phyloP scores from a whole-genome alignment of 257 asterid species.

The Fraxinus pennsylvanica region DNA sequence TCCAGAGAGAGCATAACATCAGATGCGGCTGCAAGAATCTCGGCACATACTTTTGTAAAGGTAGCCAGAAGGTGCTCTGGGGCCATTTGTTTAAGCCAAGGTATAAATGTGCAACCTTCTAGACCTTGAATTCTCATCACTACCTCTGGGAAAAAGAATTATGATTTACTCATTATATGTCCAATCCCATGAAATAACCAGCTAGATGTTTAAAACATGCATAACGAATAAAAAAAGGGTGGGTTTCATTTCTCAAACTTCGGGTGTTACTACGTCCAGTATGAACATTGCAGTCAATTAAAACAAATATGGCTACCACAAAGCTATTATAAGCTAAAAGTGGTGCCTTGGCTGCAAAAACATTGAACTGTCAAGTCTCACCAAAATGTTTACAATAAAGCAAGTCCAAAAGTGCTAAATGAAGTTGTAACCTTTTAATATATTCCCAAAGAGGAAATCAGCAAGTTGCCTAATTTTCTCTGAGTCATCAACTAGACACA shows the following conservation, averaged over 20 bases:
- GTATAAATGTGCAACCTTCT: slow-evolving; percentile 77
- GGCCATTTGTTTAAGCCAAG: slow-evolving; percentile 90
- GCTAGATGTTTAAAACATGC: slow-evolving; percentile 22
- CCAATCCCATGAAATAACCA: background rate
- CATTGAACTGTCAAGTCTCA: background rate
- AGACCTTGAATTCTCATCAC: slow-evolving; percentile 75
- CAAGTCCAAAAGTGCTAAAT: slow-evolving; percentile 2
- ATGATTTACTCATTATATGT: slow-evolving; percentile 4
- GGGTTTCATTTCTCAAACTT: slow-evolving; percentile 57
- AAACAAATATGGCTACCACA: slow-evolving; percentile 77
- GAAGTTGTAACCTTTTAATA: slow-evolving; percentile 67
- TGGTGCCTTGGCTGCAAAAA: slow-evolving; percentile 81
- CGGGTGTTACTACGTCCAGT: slow-evolving; percentile 77
- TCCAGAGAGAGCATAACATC: slow-evolving; percentile 78
- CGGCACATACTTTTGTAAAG: slow-evolving; percentile 92
- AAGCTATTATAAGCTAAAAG: slow-evolving; percentile 96
- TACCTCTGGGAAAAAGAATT: slow-evolving; percentile 53
- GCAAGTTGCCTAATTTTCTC: slow-evolving; percentile 78
- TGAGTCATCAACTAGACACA: slow-evolving; percentile 89
- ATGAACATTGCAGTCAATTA: slow-evolving; percentile 88
- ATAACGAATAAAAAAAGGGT: slow-evolving; percentile 70
- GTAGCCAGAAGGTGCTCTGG: slow-evolving; percentile 94
- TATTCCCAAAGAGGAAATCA: slow-evolving; percentile 87
- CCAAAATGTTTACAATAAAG: background rate
- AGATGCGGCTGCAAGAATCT: slow-evolving; percentile 89